Evolutionary conservation across 2,329 filamentous ascomycete species (phyloP).

Genomic region (Pyrenochaeta sp.): DNA sequence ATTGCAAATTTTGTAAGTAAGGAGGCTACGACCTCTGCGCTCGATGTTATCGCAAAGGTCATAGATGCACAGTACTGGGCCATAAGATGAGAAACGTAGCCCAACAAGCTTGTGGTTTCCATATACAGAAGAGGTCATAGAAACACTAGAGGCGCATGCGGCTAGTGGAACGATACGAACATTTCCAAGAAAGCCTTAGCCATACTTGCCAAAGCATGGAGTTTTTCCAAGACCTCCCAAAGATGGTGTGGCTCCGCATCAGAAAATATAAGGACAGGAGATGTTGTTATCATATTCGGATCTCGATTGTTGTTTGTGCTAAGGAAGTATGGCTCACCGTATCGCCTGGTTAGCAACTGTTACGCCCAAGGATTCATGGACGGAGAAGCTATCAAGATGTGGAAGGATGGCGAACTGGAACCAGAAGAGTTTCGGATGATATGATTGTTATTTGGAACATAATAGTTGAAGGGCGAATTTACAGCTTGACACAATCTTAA

Average conservation of each 20-base stretch:
- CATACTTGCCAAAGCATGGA: background rate
- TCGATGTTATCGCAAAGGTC: too few species aligned
- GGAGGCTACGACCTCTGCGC: too few species aligned
- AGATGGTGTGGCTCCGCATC: background rate
- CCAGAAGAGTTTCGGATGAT: background rate
- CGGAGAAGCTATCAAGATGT: constrained; percentile 1
- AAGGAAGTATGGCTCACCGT: background rate
- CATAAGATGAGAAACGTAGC: too few species aligned
- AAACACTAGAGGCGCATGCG: background rate
- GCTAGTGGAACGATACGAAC: background rate
- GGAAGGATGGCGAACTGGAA: background rate
- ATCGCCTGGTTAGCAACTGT: constrained; percentile 2
- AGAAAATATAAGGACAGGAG: background rate
- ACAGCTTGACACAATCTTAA: too few species aligned
- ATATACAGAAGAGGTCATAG: background rate
- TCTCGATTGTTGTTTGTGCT: background rate
- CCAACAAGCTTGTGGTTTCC: background rate
- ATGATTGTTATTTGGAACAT: too few species aligned
- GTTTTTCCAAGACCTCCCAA: background rate
- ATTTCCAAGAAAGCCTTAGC: background rate
- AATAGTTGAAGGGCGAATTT: too few species aligned
- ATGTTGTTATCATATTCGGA: background rate
- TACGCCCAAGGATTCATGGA: constrained; percentile 8
- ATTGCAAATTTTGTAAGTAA: too few species aligned
- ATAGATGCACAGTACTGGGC: too few species aligned